Conservation (phyloP, 139 green algal genomes). For the Pedinophyceae sp. region DNA sequence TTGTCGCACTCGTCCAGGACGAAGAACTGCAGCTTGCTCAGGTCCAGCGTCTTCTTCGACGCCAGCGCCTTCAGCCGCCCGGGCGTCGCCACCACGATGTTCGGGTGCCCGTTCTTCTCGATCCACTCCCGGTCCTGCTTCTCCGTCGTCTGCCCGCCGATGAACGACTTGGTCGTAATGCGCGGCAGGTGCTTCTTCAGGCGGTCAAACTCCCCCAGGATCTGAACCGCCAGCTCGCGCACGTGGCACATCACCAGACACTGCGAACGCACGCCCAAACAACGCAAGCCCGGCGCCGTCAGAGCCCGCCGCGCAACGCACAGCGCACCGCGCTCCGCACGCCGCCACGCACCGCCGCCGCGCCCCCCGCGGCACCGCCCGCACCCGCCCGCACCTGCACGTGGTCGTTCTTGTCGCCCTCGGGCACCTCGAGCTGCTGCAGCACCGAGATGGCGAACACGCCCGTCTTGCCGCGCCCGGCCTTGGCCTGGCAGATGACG, state of each 20-base stretch:
- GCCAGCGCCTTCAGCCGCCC: constrained; percentile 89
- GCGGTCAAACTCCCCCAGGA: constrained; percentile 93
- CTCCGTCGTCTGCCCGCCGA: constrained; percentile 79
- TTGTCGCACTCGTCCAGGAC: constrained; percentile 99
- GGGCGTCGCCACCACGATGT: constrained; percentile 91
- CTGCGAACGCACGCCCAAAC: too few species aligned
- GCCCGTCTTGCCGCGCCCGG: constrained; percentile 98
- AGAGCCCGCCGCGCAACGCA: too few species aligned
- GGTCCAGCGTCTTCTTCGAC: constrained; percentile 56
- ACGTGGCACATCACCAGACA: constrained; percentile 94
- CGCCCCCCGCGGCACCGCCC: too few species aligned
- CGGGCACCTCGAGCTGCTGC: constrained; percentile 74
- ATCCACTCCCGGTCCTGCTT: constrained; percentile 57
- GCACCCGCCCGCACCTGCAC: too few species aligned
- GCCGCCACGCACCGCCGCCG: too few species aligned
- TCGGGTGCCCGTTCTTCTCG: constrained; percentile 61
- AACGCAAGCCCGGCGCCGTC: too few species aligned
- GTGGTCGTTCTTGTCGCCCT: constrained; percentile 42
- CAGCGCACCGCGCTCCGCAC: too few species aligned
- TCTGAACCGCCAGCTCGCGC: constrained; percentile 96
- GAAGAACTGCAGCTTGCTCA: constrained; percentile 83
- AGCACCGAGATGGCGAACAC: constrained; percentile 98
- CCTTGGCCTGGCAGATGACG: constrained; percentile 98
- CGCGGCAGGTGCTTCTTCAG: constrained; percentile 73
- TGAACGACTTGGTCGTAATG: constrained; percentile 85